Base-by-base conservation (phyloP, 2,329 filamentous ascomycete species). In the Trichoderma simmonsii region DNA sequence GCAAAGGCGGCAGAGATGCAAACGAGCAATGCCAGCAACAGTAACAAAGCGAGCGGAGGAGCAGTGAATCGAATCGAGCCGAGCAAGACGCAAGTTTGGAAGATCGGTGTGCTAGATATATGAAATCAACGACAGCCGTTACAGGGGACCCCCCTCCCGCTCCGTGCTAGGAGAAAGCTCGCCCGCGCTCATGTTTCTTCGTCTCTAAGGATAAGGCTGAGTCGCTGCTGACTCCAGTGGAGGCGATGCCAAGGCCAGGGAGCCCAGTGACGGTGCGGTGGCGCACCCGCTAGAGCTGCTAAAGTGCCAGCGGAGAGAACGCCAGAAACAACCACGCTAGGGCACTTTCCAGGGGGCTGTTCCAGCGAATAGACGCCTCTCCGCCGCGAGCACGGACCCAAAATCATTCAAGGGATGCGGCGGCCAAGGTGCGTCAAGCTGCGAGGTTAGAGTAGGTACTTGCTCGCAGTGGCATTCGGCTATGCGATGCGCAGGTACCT, bases 231-330 rank as follows among this genome's bases (percentile, higher is more conserved):
- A 63, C 59, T 11, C 43, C 43, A 39, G 68, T 30, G 43, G 60
- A 64, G 59, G 59, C 68, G 51, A 32, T 70, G 68, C 68, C 68
- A 70, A 70, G 68, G 21, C 68, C 59, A 70, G 60, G 68, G 68
- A 64, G 68, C 59, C 59, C 43, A 64, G 60, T 64, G 60, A 57
- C 48, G 39, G 60, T 70, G 68, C 43, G 60, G 59, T 63, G 59
- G 68, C 59, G 68, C 48, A 57, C 60, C 68, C 66, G 34, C 68
- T 70, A 70, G 24, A 64, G 60, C 66, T 39, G 60, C 68, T 70
- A 63, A 15, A 64, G 60, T 6, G 12, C 68, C 68, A 70, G 68
- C 60, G 67, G 67, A 64, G 59, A 61, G 66, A 70, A 48, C 68
- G 56, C 68, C 68, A 57, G 30, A 64, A 70, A 24, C 39, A 70